Conservation (phyloP, 352 stramenopile species). For the Phytophthora palmivora region DNA sequence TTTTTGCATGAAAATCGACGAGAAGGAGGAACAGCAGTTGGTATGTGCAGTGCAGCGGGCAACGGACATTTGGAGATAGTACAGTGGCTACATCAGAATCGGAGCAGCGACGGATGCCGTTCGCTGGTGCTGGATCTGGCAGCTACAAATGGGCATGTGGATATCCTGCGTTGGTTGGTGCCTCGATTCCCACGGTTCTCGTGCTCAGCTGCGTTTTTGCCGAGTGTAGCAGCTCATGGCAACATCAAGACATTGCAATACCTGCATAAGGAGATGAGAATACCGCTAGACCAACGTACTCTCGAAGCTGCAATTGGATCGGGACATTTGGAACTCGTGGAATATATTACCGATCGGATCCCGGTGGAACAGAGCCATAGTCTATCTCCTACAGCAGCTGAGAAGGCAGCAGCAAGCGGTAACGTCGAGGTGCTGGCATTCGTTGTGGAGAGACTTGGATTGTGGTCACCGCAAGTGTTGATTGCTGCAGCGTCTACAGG, state of each 20-base stretch:
- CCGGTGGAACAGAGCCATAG: conserved; percentile 22
- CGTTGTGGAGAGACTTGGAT: conserved; percentile 32
- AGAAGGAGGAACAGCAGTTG: conserved; percentile 47
- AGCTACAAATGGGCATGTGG: conserved; percentile 53
- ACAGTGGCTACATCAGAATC: conserved; percentile 45
- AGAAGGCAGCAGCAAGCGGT: conserved; percentile 42
- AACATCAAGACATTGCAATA: conserved; percentile 45
- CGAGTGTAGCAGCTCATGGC: conserved; percentile 42
- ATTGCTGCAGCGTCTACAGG: conserved; percentile 31
- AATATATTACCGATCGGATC: conserved; percentile 35
- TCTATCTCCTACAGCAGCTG: conserved; percentile 15
- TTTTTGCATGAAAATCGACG: conserved; percentile 49
- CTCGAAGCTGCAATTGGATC: conserved; percentile 44
- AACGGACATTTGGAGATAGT: conserved; percentile 49
- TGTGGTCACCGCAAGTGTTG: conserved; percentile 45
- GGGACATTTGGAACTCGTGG: conserved; percentile 40
- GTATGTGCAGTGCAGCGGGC: conserved; percentile 43
- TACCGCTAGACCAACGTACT: conserved; percentile 36
- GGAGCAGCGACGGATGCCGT: conserved; percentile 45
- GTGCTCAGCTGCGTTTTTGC: conserved; percentile 42
- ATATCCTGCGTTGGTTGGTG: conserved; percentile 56
- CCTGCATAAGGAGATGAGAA: conserved; percentile 37
- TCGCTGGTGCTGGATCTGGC: conserved; percentile 50
- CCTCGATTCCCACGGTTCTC: conserved; percentile 38
- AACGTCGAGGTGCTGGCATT: conserved; percentile 35